Base-by-base conservation (phyloP, 768 basidiomycete species). In the Gloeostereum incarnatum region DNA sequence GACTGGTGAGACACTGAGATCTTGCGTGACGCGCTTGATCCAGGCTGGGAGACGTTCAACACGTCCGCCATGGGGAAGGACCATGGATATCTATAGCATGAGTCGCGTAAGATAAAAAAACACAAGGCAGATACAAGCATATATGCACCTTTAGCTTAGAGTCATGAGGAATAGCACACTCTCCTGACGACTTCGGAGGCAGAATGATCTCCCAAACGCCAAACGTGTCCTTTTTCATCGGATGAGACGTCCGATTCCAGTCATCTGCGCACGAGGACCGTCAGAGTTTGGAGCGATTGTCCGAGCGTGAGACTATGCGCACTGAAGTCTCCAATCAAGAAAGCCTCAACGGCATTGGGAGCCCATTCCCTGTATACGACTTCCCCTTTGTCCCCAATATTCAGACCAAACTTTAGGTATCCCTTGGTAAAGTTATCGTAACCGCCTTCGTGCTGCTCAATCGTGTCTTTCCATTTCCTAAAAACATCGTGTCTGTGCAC, bases 301-400 rank as follows among this genome's bases (percentile, higher is more conserved):
- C 21, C 31, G 24, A 13, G 16, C 11, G 25, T 21, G 36, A 44
- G 13, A 22, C 35, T 21, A 23, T 19, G 75, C 90, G 59, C 47
- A 97, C 93, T 99, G 68, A 99, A 99, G 32, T 99, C 94, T 31
- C 96, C 96, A 49, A 90, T 90, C 40, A 99, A 61, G 54, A 65
- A 71, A 3, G 93, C 94, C 49, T 83, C 80, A 31, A 51, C 63
- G 13, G 85, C 93, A 48, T 86, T 87, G 0, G 96, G 93, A 6
- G 96, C 94, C 96, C 96, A 99, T 57, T 99, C 96, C 49, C 87
- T 70, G 59, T 98, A 98, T 6, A 72, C 61, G 21, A 98, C 73
- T 20, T 79, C 69, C 38, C 78, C 80, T 41, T 81, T 71, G 25
- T 62, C 54, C 27, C 65, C 67, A 29, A 89, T 73, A 41, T 84